These are phyloP conservation scores for Monosporascus sp. DNA, from an alignment of 2,329 filamentous ascomycete genomes.

Conservation along the genomic window DNA sequence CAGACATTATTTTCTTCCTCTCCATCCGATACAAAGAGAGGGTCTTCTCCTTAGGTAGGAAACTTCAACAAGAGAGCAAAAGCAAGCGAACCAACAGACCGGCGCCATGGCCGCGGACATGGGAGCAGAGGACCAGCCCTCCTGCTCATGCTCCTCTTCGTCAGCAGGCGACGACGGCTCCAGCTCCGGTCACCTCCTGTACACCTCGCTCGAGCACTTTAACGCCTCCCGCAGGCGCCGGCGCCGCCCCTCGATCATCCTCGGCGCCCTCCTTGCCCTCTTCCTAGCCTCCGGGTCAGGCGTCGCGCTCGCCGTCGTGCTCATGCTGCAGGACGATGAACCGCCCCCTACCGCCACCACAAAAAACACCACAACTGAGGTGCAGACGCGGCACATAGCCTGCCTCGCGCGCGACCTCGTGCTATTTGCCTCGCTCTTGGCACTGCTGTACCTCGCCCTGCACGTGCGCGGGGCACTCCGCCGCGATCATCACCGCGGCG, in stretches of 20 bases:
- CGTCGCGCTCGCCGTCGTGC: conserved; percentile 21
- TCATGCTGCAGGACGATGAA: conserved; percentile 15
- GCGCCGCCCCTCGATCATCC: conserved; percentile 19
- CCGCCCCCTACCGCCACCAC: too few relatives aligned
- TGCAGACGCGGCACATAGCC: background rate
- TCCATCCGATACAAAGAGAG: too few relatives aligned
- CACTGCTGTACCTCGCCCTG: conserved; percentile 23
- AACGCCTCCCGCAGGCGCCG: conserved; percentile 12
- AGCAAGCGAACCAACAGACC: too few relatives aligned
- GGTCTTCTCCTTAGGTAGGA: too few relatives aligned
- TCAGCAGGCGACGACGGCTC: conserved; percentile 12
- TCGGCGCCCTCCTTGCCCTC: conserved; percentile 22
- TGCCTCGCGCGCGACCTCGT: conserved; percentile 27
- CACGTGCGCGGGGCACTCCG: conserved; percentile 21
- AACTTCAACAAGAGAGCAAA: too few relatives aligned
- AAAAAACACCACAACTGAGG: too few relatives aligned
- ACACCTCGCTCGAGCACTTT: conserved; percentile 20
- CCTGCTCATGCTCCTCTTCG: background rate
- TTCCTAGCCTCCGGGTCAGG: conserved; percentile 24
- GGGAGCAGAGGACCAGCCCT: too few relatives aligned
- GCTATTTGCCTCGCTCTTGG: conserved; percentile 21
- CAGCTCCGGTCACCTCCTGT: conserved; percentile 8
- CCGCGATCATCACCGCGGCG: background rate
- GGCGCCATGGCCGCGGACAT: too few relatives aligned
- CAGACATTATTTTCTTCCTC: too few relatives aligned